Evolutionary conservation across 805 yeast genomes (phyloP), one percentile per base, ranked within the genome.

Genomic region (Teunomyces atbi): DNA sequence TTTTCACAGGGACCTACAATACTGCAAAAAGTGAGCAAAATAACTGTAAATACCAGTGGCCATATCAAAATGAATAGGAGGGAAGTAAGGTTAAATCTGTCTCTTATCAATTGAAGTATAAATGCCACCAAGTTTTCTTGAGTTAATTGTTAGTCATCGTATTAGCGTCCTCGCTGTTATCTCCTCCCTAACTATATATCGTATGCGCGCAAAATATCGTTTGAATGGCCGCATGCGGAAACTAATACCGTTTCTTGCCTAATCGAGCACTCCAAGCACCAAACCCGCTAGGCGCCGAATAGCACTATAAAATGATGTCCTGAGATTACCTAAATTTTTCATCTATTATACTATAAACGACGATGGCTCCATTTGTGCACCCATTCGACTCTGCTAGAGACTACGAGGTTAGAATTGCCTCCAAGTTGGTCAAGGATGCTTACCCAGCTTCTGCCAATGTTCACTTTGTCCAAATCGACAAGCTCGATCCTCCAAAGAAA

Each of bases 401-500:
- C 53, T 73, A 64, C 42, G 89, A 83, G 68, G 66, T 82, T 57
- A 71, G 76, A 61, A 63, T 74, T 51, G 78, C 86, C 36, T 59
- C 83, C 43, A 80, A 81, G 64, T 73, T 83, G 49, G 68, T 83
- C 65, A 83, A 83, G 67, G 84, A 79, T 60, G 59, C 77, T 45
- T 66, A 78, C 59, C 74, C 80, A 15, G 78, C 78, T 27, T 58
- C 68, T 13, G 79, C 74, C 41, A 68, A 72, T 53, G 79, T 83
- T 44, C 86, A 82, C 62, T 84, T 84, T 62, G 74, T 78, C 43
- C 86, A 81, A 62, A 67, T 83, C 49, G 91, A 85, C 61, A 76
- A 82, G 62, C 56, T 78, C 40, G 95, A 87, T 60, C 96, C 96
- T 28, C 91, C 95, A 50, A 87, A 87, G 76, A 70, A 77, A 55